Base-by-base conservation (phyloP, 1,139 yeast species). In the Zygosaccharomyces pseudobailii region DNA sequence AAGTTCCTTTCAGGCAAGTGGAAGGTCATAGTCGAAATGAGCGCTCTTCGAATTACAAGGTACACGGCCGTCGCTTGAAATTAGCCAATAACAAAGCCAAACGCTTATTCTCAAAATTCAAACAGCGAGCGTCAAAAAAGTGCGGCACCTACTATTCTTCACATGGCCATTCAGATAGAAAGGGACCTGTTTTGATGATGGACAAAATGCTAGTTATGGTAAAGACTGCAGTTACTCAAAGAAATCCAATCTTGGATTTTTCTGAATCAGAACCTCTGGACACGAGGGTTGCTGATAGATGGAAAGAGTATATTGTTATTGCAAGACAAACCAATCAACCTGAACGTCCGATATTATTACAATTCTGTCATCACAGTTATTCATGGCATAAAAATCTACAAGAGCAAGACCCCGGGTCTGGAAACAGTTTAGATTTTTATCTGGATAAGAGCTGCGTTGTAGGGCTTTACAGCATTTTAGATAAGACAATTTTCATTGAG, bases 251-350 rank as follows among this genome's bases (percentile, higher is more conserved):
- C 10, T 42, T 53, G 3, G 60, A 61, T 5, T 69, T 70, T 46
- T 69, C 71, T 21, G 86, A 80, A 49, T 67, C 68, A 13, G 83
- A 76, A 46, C 69, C 75, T 1, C 69, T 74, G 34, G 80, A 77
- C 46, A 71, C 87, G 0, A 66, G 82, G 42, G 72, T 85, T 2
- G 53, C 72, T n/a, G 88, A 84, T 49, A 69, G 87, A 40, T 87
- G 96, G 92, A 78, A 75, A 50, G 96, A 88, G 61, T 84, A 79
- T 59, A 67, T 78, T 30, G 82, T 84, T 1, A 86, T 84, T 3
- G 79, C 84, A 0, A 69, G 92, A 48, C 77, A 78, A 36, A 78
- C 85, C 0, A 79, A 78, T 23, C 67, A 72, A 47, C 45, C 59
- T 0, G 69, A 66, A 2, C 67, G 68, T 6, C 87, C 89, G 0